Evolutionary conservation across 345 rosid species (phyloP).

Genomic region (Hibiscus trionum): DNA sequence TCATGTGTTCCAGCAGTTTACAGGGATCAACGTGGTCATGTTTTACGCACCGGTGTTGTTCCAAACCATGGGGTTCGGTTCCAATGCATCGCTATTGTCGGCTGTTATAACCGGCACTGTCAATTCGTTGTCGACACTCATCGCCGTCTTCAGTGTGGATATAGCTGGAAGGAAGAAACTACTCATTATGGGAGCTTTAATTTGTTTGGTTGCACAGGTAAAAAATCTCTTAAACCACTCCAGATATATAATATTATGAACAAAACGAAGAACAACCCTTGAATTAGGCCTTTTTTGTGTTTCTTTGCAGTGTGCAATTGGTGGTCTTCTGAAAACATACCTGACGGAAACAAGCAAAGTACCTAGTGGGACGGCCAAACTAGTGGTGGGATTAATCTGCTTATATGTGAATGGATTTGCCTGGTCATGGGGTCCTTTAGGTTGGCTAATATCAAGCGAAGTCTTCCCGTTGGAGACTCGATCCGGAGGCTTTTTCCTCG

Average conservation of each 20-base stretch:
- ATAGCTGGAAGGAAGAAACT: conserved; percentile 32
- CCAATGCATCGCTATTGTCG: conserved; percentile 34
- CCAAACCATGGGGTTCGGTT: conserved; percentile 43
- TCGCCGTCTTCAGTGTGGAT: conserved; percentile 29
- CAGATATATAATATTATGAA: not conserved
- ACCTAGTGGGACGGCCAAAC: not conserved
- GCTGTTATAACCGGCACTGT: conserved; percentile 37
- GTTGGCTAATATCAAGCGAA: conserved; percentile 66
- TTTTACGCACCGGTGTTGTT: conserved; percentile 50
- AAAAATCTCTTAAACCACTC: not conserved
- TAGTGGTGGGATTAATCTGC: conserved; percentile 36
- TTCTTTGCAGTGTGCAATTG: not conserved
- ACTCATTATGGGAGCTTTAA: conserved; percentile 29
- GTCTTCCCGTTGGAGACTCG: conserved; percentile 53
- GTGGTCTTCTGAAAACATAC: not conserved
- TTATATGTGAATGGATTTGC: conserved; percentile 51
- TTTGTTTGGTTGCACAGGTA: conserved; percentile 18
- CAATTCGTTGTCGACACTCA: conserved; percentile 22
- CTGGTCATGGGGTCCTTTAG: conserved; percentile 78
- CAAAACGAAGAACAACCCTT: not conserved
- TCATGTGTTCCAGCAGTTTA: conserved; percentile 65
- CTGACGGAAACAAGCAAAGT: not conserved
- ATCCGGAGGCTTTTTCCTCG: conserved; percentile 41
- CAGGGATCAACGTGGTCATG: conserved; percentile 52
- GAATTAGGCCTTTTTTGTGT: too few relatives aligned